These are phyloP conservation scores for Leccinum truebloodii DNA, from an alignment of 768 basidiomycete genomes.

Conservation along the genomic window DNA sequence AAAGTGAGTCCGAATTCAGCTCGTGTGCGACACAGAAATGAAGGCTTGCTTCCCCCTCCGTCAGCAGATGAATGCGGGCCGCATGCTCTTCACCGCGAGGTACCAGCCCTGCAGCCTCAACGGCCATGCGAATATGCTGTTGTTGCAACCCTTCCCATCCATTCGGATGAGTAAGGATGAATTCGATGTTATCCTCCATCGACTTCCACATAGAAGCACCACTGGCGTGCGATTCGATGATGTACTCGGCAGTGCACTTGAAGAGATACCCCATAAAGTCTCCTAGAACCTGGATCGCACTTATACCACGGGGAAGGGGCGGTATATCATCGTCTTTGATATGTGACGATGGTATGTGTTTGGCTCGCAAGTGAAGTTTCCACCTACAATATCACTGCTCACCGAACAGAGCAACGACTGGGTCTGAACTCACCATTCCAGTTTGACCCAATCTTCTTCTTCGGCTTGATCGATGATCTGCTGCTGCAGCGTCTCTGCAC, in stretches of 20 bases:
- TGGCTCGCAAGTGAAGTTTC: constrained; percentile 39
- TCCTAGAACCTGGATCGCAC: constrained; percentile 21
- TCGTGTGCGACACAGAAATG: constrained; percentile 45
- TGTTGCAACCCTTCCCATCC: constrained; percentile 36
- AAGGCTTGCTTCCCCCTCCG: constrained; percentile 30
- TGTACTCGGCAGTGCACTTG: constrained; percentile 22
- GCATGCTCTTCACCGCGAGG: constrained; percentile 12
- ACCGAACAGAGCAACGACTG: background rate
- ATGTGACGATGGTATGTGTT: constrained; percentile 23
- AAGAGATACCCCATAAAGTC: constrained; percentile 34
- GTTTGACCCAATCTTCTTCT: constrained; percentile 38
- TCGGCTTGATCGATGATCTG: constrained; percentile 39
- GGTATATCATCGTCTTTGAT: constrained; percentile 24
- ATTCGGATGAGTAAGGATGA: constrained; percentile 32
- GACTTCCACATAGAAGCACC: constrained; percentile 27
- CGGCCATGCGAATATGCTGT: constrained; percentile 30
- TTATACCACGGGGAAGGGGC: constrained; percentile 24
- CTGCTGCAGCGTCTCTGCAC: constrained; percentile 42
- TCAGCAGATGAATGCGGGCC: constrained; percentile 26
- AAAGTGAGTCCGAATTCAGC: constrained; percentile 34
- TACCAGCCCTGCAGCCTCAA: constrained; percentile 25
- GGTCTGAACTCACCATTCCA: constrained; percentile 37
- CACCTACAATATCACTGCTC: constrained; percentile 22
- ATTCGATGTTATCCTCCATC: constrained; percentile 21
- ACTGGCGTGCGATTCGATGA: constrained; percentile 30